phyloP scores from a whole-genome alignment of 2,329 filamentous ascomycete genomes.

The Delphinella strobiligena region DNA sequence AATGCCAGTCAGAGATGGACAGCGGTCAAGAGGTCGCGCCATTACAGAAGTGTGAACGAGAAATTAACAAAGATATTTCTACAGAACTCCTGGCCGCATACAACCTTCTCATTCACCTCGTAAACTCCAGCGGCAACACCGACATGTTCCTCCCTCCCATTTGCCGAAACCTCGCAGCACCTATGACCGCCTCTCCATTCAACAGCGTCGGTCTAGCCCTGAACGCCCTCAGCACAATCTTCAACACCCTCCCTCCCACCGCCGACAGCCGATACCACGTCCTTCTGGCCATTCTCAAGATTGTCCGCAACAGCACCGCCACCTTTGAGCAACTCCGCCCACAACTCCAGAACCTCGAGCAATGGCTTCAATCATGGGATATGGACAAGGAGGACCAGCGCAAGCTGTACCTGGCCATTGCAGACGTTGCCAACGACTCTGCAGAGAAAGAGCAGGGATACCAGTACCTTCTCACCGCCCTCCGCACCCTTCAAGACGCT shows the following conservation, averaged over 20 bases:
- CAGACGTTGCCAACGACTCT: slow-evolving; percentile 66
- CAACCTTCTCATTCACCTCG: slow-evolving; percentile 90
- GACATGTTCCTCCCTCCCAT: slow-evolving; percentile 78
- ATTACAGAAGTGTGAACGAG: not conserved
- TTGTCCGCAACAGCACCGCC: slow-evolving; percentile 53
- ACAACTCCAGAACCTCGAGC: slow-evolving; percentile 70
- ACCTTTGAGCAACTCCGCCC: slow-evolving; percentile 71
- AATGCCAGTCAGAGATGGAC: not conserved
- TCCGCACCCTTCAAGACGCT: slow-evolving; percentile 57
- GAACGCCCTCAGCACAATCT: slow-evolving; percentile 84
- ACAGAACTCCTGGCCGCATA: slow-evolving; percentile 86
- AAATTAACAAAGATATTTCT: slow-evolving; percentile 5
- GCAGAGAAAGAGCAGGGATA: slow-evolving; percentile 66
- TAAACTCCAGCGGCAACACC: slow-evolving; percentile 72
- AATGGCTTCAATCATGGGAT: slow-evolving; percentile 76
- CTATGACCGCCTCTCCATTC: slow-evolving; percentile 71
- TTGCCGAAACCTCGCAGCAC: slow-evolving; percentile 80
- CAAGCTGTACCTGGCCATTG: slow-evolving; percentile 71
- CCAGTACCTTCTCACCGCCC: slow-evolving; percentile 62
- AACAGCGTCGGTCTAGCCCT: slow-evolving; percentile 80
- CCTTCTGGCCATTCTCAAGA: slow-evolving; percentile 74
- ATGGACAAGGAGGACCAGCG: slow-evolving; percentile 70
- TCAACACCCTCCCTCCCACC: slow-evolving; percentile 75
- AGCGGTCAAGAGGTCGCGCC: not conserved
- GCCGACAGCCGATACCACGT: slow-evolving; percentile 81